A percentile compares a stretch with the other conserved stretches of the same genome.
phyloP scores from a whole-genome alignment of 305 asterid genomes.

The Fraxinus angustifolia region DNA sequence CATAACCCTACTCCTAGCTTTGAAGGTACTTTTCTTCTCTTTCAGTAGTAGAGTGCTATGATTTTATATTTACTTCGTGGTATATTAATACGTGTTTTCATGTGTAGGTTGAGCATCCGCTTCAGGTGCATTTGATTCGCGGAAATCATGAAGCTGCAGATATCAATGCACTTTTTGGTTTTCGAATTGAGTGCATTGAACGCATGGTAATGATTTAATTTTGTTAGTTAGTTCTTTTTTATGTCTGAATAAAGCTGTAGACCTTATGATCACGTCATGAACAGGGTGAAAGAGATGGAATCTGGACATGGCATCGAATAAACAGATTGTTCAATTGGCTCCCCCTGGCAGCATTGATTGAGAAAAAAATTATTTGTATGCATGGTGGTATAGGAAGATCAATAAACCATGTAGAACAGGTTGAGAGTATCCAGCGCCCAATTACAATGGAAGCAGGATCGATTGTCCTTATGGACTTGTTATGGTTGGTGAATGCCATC shows the following conservation, averaged over 20 bases:
- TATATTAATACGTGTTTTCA: slow-evolving; percentile 3
- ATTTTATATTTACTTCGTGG: slow-evolving; percentile 10
- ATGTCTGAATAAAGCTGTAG: slow-evolving; percentile 17
- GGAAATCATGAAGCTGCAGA: slow-evolving; percentile 99
- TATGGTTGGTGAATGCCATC: slow-evolving; percentile 61
- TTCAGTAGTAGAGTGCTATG: slow-evolving; percentile 11
- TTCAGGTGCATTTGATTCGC: slow-evolving; percentile 88
- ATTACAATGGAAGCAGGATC: slow-evolving; percentile 61
- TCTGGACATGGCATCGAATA: slow-evolving; percentile 98
- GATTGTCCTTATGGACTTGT: slow-evolving; percentile 57
- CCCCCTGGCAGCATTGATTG: slow-evolving; percentile 92
- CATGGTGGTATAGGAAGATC: slow-evolving; percentile 99
- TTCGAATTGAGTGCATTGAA: slow-evolving; percentile 72
- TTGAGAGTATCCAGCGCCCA: slow-evolving; percentile 86
- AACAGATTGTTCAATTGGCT: slow-evolving; percentile 98
- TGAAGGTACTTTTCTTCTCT: slow-evolving; percentile 56
- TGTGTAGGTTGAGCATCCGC: slow-evolving; percentile 75
- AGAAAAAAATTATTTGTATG: slow-evolving; percentile 96
- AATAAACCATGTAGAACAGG: slow-evolving; percentile 91
- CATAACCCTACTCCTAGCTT: slow-evolving; percentile 87
- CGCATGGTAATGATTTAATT: slow-evolving; percentile 44
- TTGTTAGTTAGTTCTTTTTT: not conserved
- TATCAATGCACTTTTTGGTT: slow-evolving; percentile 97
- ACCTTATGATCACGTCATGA: slow-evolving; percentile 26
- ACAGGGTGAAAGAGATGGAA: slow-evolving; percentile 99